phyloP scores from a whole-genome alignment of 73 alveolate species.

The Paraurostyla sp. region DNA sequence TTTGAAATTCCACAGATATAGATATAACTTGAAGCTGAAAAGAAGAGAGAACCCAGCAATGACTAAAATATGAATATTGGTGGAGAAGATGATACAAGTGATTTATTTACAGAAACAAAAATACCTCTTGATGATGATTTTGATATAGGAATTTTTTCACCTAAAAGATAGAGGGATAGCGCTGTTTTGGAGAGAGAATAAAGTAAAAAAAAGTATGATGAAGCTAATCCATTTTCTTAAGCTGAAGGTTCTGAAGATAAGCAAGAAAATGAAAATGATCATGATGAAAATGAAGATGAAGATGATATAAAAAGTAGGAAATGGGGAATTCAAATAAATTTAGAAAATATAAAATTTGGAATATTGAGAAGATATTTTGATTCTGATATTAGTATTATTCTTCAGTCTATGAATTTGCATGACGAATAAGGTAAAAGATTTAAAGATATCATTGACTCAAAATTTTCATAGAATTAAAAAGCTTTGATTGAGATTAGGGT shows the following conservation, averaged over 20 bases:
- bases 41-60: no score
- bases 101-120: no score
- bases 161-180: no score
- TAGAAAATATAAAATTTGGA: not conserved
- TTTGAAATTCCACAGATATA: conserved; percentile 37
- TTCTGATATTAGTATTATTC: not conserved
- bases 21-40: conserved; percentile 27
- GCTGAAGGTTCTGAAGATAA: no score
- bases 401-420: not conserved
- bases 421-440: not conserved
- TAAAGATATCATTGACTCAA: conserved; percentile 4
- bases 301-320: not conserved
- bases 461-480: not conserved
- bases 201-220: no score
- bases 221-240: no score
- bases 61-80: no score
- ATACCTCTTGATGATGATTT: no score
- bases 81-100: no score
- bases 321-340: not conserved
- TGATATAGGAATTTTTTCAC: no score
- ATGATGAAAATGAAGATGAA: not conserved
- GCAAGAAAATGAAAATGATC: not conserved
- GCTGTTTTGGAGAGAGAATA: no score
- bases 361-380: not conserved
- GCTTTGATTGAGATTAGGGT: conserved; percentile 47